Evolutionary conservation across 495 filamentous ascomycete species (phyloP).

Genomic region (Friedmanniomyces endolithicus): DNA sequence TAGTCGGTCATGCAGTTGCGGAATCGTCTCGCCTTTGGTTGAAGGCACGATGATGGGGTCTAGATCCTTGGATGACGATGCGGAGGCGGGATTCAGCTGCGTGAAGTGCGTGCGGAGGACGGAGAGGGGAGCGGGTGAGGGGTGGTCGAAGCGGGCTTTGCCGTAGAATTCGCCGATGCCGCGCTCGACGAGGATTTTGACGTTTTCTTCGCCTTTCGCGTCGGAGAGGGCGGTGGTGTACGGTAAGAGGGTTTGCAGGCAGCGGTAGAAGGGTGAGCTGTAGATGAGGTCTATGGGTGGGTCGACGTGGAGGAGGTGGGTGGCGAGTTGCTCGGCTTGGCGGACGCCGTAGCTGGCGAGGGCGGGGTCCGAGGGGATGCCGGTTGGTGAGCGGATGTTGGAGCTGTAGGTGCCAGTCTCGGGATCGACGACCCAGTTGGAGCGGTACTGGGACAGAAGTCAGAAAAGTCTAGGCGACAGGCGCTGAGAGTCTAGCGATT

Average conservation of each 20-base stretch:
- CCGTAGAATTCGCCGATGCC: conserved; percentile 92
- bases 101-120: conserved; percentile 55
- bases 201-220: conserved; percentile 24
- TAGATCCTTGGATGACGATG: background rate
- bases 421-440: conserved; percentile 73
- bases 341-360: conserved; percentile 72
- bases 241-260: conserved; percentile 74
- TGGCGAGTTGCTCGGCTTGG: conserved; percentile 69
- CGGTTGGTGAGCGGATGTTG: conserved; percentile 63
- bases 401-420: conserved; percentile 60
- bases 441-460: conserved; percentile 58
- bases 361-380: conserved; percentile 74
- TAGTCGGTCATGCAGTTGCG: conserved; percentile 65
- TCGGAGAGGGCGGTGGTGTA: conserved; percentile 40
- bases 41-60: conserved; percentile 50
- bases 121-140: conserved; percentile 50
- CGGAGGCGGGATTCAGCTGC: conserved; percentile 33
- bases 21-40: conserved; percentile 61
- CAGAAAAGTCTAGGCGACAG: conserved; percentile 1
- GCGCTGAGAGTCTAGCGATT: background rate
- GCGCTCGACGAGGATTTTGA: conserved; percentile 55
- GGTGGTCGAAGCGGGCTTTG: conserved; percentile 65
- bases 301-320: conserved; percentile 44
- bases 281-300: conserved; percentile 68
- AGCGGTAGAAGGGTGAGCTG: conserved; percentile 80